Evolutionary conservation across 805 yeast genomes (phyloP).

Genomic region (Wickerhamiella hasegawae): DNA sequence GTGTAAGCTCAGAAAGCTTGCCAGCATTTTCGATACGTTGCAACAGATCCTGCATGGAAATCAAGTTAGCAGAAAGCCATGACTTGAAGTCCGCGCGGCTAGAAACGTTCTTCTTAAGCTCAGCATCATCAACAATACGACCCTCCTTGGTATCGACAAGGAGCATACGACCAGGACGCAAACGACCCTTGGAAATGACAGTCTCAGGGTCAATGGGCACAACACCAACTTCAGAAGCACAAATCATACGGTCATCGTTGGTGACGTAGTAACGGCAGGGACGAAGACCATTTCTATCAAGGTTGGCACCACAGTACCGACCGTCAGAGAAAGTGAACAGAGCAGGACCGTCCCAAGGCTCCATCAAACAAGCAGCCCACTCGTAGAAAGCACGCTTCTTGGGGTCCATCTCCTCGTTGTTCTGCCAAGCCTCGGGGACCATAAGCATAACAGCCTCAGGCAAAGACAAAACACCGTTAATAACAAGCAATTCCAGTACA

Average conservation of each 20-base stretch:
- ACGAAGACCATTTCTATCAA: conserved; percentile 93
- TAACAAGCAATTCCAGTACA: conserved; percentile 78
- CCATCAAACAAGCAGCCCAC: conserved; percentile 99
- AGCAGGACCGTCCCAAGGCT: conserved; percentile 99
- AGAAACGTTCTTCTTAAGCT: conserved; percentile 66
- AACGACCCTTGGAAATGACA: conserved; percentile 78
- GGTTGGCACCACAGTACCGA: conserved; percentile 94
- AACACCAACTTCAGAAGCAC: conserved; percentile 98
- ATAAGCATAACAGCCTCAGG: conserved; percentile 96
- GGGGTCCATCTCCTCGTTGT: conserved; percentile 71
- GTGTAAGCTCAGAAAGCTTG: conserved; percentile 11
- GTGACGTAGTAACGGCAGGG: conserved; percentile 97
- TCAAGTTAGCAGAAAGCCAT: conserved; percentile 78
- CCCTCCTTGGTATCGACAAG: conserved; percentile 90
- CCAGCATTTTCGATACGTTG: conserved; percentile 37
- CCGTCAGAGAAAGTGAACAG: conserved; percentile 93
- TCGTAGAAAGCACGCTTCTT: conserved; percentile 89
- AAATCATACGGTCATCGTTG: conserved; percentile 84
- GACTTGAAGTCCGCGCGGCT: conserved; percentile 79
- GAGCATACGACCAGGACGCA: conserved; percentile 92
- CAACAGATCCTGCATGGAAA: conserved; percentile 63
- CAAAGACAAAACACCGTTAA: conserved; percentile 77
- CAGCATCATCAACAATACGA: conserved; percentile 81
- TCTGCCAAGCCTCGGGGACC: conserved; percentile 98
- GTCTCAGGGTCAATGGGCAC: conserved; percentile 72